phyloP scores from a whole-genome alignment of 2,329 filamentous ascomycete genomes.

The Nigrospora osmanthi region DNA sequence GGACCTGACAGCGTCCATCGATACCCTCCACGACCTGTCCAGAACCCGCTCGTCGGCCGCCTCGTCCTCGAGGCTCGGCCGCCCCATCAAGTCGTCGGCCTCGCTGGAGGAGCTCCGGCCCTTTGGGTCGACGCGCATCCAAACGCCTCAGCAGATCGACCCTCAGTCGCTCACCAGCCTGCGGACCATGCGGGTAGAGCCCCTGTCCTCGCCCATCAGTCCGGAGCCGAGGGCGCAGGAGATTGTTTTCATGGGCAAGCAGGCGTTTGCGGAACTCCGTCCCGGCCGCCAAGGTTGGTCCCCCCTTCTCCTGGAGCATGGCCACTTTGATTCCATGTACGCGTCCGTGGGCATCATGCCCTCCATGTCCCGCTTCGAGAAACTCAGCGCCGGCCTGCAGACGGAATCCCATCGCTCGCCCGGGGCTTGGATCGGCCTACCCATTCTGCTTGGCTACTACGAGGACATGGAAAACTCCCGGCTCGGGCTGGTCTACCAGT shows the following conservation, averaged over 20 bases:
- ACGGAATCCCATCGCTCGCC: constrained; percentile 42
- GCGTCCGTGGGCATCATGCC: constrained; percentile 55
- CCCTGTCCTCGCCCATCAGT: constrained; percentile 23
- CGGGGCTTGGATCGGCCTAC: constrained; percentile 53
- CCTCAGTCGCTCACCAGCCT: constrained; percentile 43
- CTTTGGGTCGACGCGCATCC: constrained; percentile 54
- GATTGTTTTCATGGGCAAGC: constrained; percentile 44
- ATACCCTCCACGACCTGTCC: constrained; percentile 71
- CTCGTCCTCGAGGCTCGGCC: constrained; percentile 22
- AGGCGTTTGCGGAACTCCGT: constrained; percentile 40
- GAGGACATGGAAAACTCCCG: constrained; percentile 65
- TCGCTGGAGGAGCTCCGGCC: constrained; percentile 37
- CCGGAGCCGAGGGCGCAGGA: constrained; percentile 29
- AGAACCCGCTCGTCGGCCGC: constrained; percentile 48
- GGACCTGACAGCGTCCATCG: constrained; percentile 70
- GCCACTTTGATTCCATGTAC: constrained; percentile 54
- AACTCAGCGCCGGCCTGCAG: constrained; percentile 50
- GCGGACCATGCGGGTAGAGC: constrained; percentile 28
- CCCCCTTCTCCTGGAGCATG: constrained; percentile 65
- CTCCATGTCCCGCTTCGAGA: constrained; percentile 57
- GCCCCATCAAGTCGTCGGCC: constrained; percentile 25
- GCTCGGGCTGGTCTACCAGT: constrained; percentile 67
- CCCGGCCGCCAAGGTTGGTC: constrained; percentile 36
- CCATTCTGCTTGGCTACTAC: constrained; percentile 60
- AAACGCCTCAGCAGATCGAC: constrained; percentile 53